Evolutionary conservation across 352 stramenopile genomes (phyloP), one percentile per base, ranked within the genome.

Genomic region (Globisporangium okanoganense): DNA sequence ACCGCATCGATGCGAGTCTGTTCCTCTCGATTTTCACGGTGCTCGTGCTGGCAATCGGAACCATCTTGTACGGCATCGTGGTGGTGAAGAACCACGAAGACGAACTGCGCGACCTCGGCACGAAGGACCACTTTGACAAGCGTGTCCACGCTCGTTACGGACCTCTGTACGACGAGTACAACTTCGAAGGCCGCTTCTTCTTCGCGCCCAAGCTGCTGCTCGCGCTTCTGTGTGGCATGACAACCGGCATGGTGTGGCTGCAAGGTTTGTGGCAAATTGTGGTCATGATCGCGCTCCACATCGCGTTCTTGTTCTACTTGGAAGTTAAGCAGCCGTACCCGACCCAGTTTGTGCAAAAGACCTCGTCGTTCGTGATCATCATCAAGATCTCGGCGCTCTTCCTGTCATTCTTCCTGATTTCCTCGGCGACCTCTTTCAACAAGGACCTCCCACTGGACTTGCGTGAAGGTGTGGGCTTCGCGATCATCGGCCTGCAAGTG

Each of bases 351-450:
- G 81, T 95, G 51, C 86, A 95, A 63, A 85, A 86, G 58, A 92
- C 86, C 35, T 89, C 86, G 49, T 90, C 82, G 25, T 92, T 95
- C 64, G 85, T 95, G 66, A 93, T 89, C 57, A 88, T 95, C 58
- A 90, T 95, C 71, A 95, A 95, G 80, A 94, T 94, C 61, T 91
- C 84, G 61, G 82, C 78, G 50, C 72, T 95, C 0, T 90, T 87
- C 51, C 59, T 95, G 16, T 89, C 80, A 62, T 82, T 92, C 56
- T 94, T 95, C 60, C 65, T 95, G 3, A 69, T 94, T 16, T 89
- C 79, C 20, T 85, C 78, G 36, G 79, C 82, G 44, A 87, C 83
- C 18, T 79, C 68, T 38, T 85, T 90, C 44, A 86, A 82, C 3
- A 54, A 76, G 44, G 80, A 82, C 41, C 81, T 95, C 41, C 85